Percentiles rank a stretch among this genome's conserved stretches.
These are phyloP conservation scores for Teratosphaeria nubilosa DNA, from an alignment of 2,329 filamentous ascomycete species.

Conservation along the genomic window DNA sequence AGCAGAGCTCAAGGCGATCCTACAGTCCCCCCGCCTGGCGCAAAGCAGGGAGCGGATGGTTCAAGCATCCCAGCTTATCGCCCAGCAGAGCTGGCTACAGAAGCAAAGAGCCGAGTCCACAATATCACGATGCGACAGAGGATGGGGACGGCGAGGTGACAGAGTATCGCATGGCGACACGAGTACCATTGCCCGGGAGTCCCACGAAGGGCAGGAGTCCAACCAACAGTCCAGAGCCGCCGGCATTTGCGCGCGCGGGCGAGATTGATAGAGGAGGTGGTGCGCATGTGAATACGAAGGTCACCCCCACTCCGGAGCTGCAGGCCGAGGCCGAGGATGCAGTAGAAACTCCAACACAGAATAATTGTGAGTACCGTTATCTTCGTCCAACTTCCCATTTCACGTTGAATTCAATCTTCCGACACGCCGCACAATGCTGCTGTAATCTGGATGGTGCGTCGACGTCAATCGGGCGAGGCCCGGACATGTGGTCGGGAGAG, in stretches of 20 bases:
- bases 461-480: neutral
- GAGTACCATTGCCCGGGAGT: conserved; percentile 49
- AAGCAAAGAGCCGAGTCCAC: conserved; percentile 50
- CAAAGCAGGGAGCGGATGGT: conserved; percentile 50
- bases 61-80: conserved; percentile 33
- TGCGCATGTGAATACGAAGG: conserved; percentile 5
- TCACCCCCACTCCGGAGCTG: conserved; percentile 7
- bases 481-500: neutral
- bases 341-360: conserved; percentile 20
- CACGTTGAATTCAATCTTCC: neutral
- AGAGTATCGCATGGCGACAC: conserved; percentile 19
- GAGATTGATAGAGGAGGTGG: conserved; percentile 14
- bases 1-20: conserved; percentile 41
- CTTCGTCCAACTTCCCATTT: neutral
- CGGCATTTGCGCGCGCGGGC: conserved; percentile 5
- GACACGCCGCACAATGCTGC: neutral
- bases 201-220: conserved; percentile 31
- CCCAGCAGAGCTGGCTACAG: conserved; percentile 38
- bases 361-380: conserved; percentile 24
- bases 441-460: neutral
- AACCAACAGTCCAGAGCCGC: conserved; percentile 22
- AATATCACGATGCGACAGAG: conserved; percentile 48
- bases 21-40: conserved; percentile 60
- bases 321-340: conserved; percentile 8
- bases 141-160: conserved; percentile 40